These are phyloP conservation scores for Cenchrus fungigraminus DNA, from an alignment of 176 grass and related monocot species.

Conservation along the genomic window DNA sequence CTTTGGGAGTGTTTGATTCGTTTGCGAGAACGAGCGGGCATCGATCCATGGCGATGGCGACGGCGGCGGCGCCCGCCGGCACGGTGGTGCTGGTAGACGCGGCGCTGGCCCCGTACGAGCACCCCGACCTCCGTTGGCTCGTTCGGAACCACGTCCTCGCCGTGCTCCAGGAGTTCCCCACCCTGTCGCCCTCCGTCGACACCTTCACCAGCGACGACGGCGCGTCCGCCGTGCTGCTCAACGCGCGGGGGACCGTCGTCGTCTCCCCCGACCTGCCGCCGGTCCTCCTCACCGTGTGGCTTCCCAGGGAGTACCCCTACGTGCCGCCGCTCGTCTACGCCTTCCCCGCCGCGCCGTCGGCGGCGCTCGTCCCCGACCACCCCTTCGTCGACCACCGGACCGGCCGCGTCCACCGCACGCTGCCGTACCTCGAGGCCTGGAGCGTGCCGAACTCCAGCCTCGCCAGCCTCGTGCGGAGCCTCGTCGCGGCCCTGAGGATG, in stretches of 20 bases:
- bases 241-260: slow-evolving; percentile 40
- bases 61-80: neutral
- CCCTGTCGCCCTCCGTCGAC: slow-evolving; percentile 47
- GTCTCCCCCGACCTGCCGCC: slow-evolving; percentile 2
- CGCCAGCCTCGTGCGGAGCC: slow-evolving; percentile 2
- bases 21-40: neutral
- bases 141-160: slow-evolving; percentile 41
- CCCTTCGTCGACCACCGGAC: slow-evolving; percentile 45
- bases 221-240: slow-evolving; percentile 40
- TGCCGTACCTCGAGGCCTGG: slow-evolving; percentile 40
- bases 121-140: slow-evolving; percentile 42
- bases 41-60: neutral
- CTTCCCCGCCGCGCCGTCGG: slow-evolving; percentile 1
- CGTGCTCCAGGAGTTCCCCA: slow-evolving; percentile 43
- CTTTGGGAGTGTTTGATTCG: neutral
- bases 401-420: neutral
- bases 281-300: slow-evolving; percentile 44
- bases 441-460: slow-evolving; percentile 33
- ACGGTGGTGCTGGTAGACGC: slow-evolving; percentile 47
- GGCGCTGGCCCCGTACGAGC: slow-evolving; percentile 33
- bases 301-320: slow-evolving; percentile 37
- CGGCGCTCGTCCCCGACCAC: slow-evolving; percentile 26
- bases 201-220: slow-evolving; percentile 44
- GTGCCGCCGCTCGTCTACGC: slow-evolving; percentile 21
- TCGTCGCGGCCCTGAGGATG: neutral